Percentiles rank a stretch among this genome's conserved stretches.
Evolutionary conservation across 257 asterid genomes (phyloP).

Genomic region (Thymus mandschuricus): DNA sequence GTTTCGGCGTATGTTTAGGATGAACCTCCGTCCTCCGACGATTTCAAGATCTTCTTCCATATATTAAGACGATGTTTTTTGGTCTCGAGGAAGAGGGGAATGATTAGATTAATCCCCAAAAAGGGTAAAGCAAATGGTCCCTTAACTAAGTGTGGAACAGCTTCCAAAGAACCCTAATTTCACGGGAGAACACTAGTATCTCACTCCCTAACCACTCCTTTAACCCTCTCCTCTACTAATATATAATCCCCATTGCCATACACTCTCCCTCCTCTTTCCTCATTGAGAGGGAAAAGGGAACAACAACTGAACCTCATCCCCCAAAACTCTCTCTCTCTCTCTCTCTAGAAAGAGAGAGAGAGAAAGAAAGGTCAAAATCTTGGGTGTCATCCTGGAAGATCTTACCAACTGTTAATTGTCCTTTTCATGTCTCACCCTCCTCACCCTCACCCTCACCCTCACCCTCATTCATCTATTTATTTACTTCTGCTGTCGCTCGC

Average conservation of each 20-base stretch:
- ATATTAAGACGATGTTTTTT: neutral
- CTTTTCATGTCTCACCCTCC: neutral
- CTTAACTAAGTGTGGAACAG: slow-evolving; percentile 23
- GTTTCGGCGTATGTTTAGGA: too few relatives aligned
- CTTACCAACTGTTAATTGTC: slow-evolving; percentile 4
- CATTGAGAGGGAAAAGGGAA: too few relatives aligned
- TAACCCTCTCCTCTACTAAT: neutral
- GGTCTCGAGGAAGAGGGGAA: slow-evolving; percentile 26
- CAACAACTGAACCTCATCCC: too few relatives aligned
- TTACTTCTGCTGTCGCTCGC: too few relatives aligned
- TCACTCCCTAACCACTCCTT: neutral
- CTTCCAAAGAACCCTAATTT: slow-evolving; percentile 21
- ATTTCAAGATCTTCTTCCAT: too few relatives aligned
- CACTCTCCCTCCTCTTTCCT: too few relatives aligned
- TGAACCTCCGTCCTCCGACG: too few relatives aligned
- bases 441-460: too few relatives aligned
- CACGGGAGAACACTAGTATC: neutral
- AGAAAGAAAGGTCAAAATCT: neutral
- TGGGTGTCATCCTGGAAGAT: neutral
- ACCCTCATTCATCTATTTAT: too few relatives aligned
- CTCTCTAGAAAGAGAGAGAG: neutral
- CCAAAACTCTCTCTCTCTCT: neutral
- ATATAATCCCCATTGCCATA: neutral
- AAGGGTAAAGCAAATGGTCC: slow-evolving; percentile 9
- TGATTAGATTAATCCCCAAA: slow-evolving; percentile 24